Conservation (phyloP, 345 rosid species). For the Populus euphratica region DNA sequence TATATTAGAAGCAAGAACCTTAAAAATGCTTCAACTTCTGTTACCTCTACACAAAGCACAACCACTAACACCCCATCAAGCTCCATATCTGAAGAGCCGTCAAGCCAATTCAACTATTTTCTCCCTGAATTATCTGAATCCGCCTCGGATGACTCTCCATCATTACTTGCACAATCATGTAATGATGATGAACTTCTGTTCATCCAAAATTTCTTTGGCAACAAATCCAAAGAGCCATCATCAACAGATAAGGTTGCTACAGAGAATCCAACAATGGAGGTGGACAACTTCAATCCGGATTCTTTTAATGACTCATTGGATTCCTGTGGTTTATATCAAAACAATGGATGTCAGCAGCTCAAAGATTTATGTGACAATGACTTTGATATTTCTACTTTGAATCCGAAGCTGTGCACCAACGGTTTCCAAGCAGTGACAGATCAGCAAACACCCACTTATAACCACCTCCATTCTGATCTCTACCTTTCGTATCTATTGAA, state of each 20-base stretch:
- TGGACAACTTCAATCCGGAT: not conserved
- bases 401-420: constrained; percentile 3
- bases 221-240: constrained; percentile 11
- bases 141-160: constrained; percentile 25
- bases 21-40: constrained; percentile 8
- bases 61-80: constrained; percentile 28
- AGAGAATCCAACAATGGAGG: constrained; percentile 5
- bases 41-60: constrained; percentile 13
- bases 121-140: constrained; percentile 41
- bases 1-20: constrained; percentile 60
- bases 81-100: constrained; percentile 34
- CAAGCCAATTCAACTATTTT: constrained; percentile 23
- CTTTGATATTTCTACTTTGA: constrained; percentile 15
- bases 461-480: constrained; percentile 54
- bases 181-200: constrained; percentile 67
- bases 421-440: constrained; percentile 15
- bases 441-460: not conserved
- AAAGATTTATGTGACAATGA: not conserved
- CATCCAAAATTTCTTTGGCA: constrained; percentile 57
- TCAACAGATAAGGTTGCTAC: constrained; percentile 18
- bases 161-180: constrained; percentile 30
- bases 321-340: constrained; percentile 13
- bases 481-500: constrained; percentile 57
- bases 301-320: constrained; percentile 11
- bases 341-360: constrained; percentile 1